Evolutionary conservation across 2,329 filamentous ascomycete species (phyloP).

Genomic region (Rutstroemia sydowiana): DNA sequence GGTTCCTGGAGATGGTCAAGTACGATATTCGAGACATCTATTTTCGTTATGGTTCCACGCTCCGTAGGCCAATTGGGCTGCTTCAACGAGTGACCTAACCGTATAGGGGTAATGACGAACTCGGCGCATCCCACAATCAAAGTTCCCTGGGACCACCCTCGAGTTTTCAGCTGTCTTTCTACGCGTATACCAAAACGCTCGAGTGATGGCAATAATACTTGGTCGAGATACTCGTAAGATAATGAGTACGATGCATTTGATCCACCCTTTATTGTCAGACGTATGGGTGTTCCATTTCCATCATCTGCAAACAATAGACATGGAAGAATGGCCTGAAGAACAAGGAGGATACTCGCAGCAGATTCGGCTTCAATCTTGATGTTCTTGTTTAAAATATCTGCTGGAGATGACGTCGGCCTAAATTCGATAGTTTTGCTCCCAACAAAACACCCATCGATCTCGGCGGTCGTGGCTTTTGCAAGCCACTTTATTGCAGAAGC

Average conservation of each 20-base stretch:
- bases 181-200: constrained; percentile 44
- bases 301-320: constrained; percentile 49
- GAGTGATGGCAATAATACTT: constrained; percentile 50
- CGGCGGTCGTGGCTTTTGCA: constrained; percentile 43
- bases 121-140: constrained; percentile 31
- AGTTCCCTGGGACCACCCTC: constrained; percentile 40
- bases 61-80: constrained; percentile 24
- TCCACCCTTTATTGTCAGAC: constrained; percentile 47
- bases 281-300: constrained; percentile 36
- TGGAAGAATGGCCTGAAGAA: constrained; percentile 54
- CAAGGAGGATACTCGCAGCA: constrained; percentile 48
- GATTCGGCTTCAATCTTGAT: constrained; percentile 45
- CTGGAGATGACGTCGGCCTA: constrained; percentile 25
- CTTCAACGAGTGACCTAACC: constrained; percentile 33
- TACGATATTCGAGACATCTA: constrained; percentile 46
- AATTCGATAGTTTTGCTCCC: constrained; percentile 37
- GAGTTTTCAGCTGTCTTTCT: constrained; percentile 36
- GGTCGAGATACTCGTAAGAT: constrained; percentile 56
- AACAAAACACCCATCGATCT: constrained; percentile 42
- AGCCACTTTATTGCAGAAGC: constrained; percentile 49
- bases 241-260: constrained; percentile 52
- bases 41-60: constrained; percentile 33
- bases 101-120: constrained; percentile 39
- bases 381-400: constrained; percentile 30
- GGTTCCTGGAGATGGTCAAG: constrained; percentile 37